Percentiles rank a stretch among this genome's conserved stretches.
Evolutionary conservation across 148 eudicot genomes (phyloP).

Genomic region (Vaccinium myrtillus): DNA sequence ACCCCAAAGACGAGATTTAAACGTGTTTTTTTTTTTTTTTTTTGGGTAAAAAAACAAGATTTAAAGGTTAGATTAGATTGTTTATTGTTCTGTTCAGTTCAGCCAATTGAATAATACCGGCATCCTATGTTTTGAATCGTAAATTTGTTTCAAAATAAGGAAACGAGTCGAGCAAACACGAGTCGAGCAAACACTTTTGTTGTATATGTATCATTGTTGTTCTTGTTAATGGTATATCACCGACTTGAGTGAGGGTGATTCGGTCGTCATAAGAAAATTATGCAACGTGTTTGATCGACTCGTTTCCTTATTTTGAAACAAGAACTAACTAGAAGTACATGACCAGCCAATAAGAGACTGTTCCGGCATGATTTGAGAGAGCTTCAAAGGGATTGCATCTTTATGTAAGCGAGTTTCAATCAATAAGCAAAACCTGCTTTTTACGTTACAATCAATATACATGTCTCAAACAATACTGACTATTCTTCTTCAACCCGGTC

Average conservation of each 20-base stretch:
- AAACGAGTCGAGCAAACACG: not conserved
- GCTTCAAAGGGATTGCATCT: not conserved
- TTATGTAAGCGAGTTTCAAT: not conserved
- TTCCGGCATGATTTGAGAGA: no score
- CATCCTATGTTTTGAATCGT: not conserved
- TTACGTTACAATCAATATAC: not conserved
- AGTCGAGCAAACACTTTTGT: no score
- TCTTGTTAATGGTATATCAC: no score
- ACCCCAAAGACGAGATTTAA: not conserved
- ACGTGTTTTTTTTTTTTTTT: no score
- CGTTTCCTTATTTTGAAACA: no score
- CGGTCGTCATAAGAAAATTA: no score
- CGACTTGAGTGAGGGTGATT: no score
- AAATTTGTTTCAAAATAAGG: not conserved
- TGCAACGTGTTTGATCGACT: no score
- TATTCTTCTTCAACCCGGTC: not conserved
- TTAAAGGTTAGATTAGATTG: not conserved
- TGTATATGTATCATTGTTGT: no score
- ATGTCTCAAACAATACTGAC: not conserved
- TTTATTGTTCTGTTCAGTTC: not conserved
- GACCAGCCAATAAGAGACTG: no score
- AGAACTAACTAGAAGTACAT: not conserved
- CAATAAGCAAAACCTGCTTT: not conserved
- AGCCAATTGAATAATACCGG: not conserved
- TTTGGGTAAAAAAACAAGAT: not conserved